phyloP scores from a whole-genome alignment of 352 stramenopile genomes.

The Phytophthora ohioensis region DNA sequence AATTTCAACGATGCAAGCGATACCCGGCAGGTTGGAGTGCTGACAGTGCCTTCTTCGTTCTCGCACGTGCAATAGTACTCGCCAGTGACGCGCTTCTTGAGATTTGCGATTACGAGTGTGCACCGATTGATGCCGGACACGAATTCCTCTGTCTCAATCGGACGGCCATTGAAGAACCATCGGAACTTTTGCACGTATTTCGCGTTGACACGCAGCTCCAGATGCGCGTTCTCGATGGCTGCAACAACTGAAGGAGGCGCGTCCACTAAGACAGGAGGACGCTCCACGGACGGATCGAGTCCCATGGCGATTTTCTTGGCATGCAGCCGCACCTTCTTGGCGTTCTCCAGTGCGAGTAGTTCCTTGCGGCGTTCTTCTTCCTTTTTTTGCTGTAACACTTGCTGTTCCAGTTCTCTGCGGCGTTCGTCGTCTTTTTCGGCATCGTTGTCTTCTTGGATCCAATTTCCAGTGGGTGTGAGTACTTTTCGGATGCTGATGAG shows the following conservation, averaged over 20 bases:
- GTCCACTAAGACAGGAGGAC: conserved; percentile 47
- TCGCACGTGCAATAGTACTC: conserved; percentile 72
- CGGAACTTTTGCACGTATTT: conserved; percentile 51
- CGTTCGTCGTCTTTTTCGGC: conserved; percentile 52
- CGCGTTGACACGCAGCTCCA: conserved; percentile 55
- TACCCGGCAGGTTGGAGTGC: conserved; percentile 47
- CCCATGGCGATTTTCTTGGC: conserved; percentile 71
- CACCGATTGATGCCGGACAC: conserved; percentile 37
- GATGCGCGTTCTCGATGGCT: conserved; percentile 26
- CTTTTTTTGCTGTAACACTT: conserved; percentile 35
- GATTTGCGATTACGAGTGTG: conserved; percentile 48
- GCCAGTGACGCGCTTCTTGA: conserved; percentile 54
- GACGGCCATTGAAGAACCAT: conserved; percentile 61
- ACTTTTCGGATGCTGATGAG: conserved; percentile 57
- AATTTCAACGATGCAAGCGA: conserved; percentile 38
- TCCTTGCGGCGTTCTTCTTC: conserved; percentile 45
- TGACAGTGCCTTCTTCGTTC: conserved; percentile 64
- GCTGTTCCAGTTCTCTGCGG: conserved; percentile 40
- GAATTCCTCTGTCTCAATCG: conserved; percentile 23
- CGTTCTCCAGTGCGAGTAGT: conserved; percentile 46
- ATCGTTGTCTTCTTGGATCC: conserved; percentile 62
- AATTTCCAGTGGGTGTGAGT: conserved; percentile 60
- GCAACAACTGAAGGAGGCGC: conserved; percentile 42
- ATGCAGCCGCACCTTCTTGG: conserved; percentile 47
- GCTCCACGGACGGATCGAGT: conserved; percentile 55